phyloP scores from a whole-genome alignment of 2,329 filamentous ascomycete genomes.

The Colletotrichum graminicola region DNA sequence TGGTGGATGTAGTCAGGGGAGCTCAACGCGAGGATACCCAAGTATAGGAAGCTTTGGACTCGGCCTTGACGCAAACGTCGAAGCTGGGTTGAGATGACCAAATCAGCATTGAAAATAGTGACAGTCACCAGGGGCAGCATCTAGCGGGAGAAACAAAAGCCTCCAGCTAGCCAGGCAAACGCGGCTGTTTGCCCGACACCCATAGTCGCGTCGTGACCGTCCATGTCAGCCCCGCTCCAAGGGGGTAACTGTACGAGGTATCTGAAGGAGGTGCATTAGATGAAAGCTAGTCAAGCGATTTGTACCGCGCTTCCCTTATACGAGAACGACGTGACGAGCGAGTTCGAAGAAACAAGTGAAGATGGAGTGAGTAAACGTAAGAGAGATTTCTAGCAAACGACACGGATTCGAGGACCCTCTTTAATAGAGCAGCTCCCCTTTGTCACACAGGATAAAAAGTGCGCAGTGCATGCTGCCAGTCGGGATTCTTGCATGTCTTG shows the following conservation, averaged over 20 bases:
- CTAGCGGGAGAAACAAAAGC: conserved; percentile 33
- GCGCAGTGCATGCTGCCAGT: not conserved
- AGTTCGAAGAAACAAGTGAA: not conserved
- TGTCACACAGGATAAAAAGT: not conserved
- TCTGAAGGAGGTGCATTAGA: not conserved
- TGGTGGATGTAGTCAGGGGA: not conserved
- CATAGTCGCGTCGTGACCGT: not conserved
- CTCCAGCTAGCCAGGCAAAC: conserved; percentile 6
- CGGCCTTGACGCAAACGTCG: conserved; percentile 10
- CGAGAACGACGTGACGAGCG: not conserved
- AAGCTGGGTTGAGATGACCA: conserved; percentile 6
- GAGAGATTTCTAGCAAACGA: not conserved
- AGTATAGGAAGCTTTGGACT: conserved; percentile 20
- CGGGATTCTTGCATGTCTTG: conserved; percentile 10
- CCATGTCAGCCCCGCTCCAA: conserved; percentile 2
- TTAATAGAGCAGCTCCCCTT: not conserved
- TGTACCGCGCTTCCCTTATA: too few species aligned
- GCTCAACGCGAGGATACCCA: conserved; percentile 27
- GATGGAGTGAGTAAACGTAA: too few species aligned
- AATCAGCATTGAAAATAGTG: conserved; percentile 1
- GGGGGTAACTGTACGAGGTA: not conserved
- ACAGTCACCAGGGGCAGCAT: conserved; percentile 26
- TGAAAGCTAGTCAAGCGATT: not conserved
- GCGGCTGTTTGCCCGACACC: not conserved
- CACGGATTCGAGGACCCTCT: not conserved